A percentile compares a stretch with the other conserved stretches of the same genome.
Conservation (phyloP, 768 basidiomycete species). For the Lactarius indigo region DNA sequence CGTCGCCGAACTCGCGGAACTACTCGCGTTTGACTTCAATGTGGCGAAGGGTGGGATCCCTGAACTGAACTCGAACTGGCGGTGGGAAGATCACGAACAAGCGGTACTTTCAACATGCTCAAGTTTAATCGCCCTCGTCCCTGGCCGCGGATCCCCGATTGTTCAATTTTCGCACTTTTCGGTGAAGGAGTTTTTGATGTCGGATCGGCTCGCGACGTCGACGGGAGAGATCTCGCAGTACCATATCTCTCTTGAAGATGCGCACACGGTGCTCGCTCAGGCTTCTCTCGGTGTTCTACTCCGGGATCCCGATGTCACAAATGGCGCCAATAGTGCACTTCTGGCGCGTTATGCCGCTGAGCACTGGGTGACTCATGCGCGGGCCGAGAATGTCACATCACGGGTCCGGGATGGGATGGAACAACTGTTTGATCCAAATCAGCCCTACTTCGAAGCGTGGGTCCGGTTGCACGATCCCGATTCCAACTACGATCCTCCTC, state of each 20-base stretch:
- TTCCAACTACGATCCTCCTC: rapidly evolving
- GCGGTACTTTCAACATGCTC: not conserved
- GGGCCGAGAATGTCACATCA: not conserved
- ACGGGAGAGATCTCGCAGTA: not conserved
- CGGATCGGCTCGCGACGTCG: not conserved
- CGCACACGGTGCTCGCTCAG: not conserved
- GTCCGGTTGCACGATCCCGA: not conserved
- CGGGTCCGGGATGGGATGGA: not conserved
- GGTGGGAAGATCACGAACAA: too few relatives aligned
- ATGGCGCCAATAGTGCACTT: not conserved
- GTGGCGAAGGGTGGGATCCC: too few relatives aligned
- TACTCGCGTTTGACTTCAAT: too few relatives aligned
- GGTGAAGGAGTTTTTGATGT: not conserved
- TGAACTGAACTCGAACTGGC: too few relatives aligned
- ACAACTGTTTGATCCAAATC: not conserved
- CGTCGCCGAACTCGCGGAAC: too few relatives aligned
- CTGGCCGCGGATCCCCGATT: not conserved
- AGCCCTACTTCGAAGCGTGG: not conserved
- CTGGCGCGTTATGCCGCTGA: not conserved
- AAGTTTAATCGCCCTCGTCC: not conserved
- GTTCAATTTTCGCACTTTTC: not conserved
- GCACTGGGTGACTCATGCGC: not conserved
- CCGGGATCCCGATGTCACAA: not conserved
- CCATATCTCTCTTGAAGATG: not conserved
- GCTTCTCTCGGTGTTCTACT: not conserved